Evolutionary conservation across 805 yeast genomes (phyloP).

Genomic region (Hanseniaspora lindneri): DNA sequence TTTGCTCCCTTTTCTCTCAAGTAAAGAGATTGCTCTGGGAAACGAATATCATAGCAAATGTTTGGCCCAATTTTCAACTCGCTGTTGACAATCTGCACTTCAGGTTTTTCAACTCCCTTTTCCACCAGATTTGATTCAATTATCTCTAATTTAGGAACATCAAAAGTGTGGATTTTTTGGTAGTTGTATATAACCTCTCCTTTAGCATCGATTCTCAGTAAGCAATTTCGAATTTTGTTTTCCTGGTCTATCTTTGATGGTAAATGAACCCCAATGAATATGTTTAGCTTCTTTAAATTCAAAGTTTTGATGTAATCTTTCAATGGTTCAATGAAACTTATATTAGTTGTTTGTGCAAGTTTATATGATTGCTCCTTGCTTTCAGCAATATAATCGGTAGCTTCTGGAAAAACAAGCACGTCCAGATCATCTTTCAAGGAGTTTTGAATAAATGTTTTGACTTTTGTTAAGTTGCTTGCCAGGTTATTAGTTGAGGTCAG

Average conservation of each 20-base stretch:
- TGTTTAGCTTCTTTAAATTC: conserved; percentile 34
- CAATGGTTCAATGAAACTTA: conserved; percentile 34
- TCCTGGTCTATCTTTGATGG: conserved; percentile 36
- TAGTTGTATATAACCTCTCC: conserved; percentile 63
- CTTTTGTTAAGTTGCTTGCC: conserved; percentile 46
- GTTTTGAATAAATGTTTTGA: conserved; percentile 44
- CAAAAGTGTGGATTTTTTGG: conserved; percentile 81
- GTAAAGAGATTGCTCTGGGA: conserved; percentile 65
- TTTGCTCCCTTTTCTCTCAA: conserved; percentile 62
- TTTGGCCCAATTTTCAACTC: conserved; percentile 43
- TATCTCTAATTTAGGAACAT: conserved; percentile 61
- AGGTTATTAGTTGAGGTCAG: conserved; percentile 61
- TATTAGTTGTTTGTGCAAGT: conserved; percentile 42
- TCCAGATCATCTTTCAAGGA: conserved; percentile 54
- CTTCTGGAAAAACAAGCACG: conserved; percentile 82
- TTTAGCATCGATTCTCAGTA: conserved; percentile 52
- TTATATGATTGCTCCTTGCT: conserved; percentile 52
- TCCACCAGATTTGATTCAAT: conserved; percentile 71
- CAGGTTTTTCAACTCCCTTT: conserved; percentile 48
- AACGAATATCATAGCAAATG: conserved; percentile 78
- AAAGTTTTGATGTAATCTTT: conserved; percentile 37
- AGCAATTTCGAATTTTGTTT: conserved; percentile 52
- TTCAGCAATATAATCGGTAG: conserved; percentile 74
- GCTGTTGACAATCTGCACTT: conserved; percentile 23
- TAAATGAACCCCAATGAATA: conserved; percentile 83